These are phyloP conservation scores for Pseudogymnoascus sp. DNA, from an alignment of 2,329 filamentous ascomycete genomes.

Conservation along the genomic window DNA sequence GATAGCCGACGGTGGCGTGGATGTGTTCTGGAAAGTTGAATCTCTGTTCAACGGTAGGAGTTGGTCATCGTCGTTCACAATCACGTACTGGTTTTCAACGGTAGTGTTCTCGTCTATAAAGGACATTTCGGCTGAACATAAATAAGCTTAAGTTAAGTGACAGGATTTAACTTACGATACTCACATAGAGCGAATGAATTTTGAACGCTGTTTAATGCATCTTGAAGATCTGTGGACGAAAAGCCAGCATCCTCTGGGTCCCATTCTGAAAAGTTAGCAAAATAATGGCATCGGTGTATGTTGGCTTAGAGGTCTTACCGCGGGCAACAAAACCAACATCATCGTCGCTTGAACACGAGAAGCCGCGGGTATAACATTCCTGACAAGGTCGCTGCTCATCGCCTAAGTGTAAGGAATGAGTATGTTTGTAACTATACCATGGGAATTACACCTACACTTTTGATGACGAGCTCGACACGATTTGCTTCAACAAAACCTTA, in stretches of 20 bases:
- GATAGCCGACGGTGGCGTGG: not conserved
- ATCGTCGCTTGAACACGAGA: slow-evolving; percentile 5
- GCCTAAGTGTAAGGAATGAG: not conserved
- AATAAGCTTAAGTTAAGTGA: not conserved
- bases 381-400: slow-evolving; percentile 9
- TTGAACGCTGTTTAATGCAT: not conserved
- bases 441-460: slow-evolving; percentile 3
- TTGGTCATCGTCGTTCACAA: not conserved
- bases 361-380: slow-evolving; percentile 4
- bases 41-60: not conserved
- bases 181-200: too few relatives aligned
- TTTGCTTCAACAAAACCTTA: not conserved
- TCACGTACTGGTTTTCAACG: slow-evolving; percentile 9
- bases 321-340: slow-evolving; percentile 2
- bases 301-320: not conserved
- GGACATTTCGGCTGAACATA: not conserved
- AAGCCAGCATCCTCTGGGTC: slow-evolving; percentile 9
- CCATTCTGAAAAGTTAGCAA: not conserved
- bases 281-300: not conserved
- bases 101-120: slow-evolving; percentile 7
- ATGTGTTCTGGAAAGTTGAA: too few relatives aligned
- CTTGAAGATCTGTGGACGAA: not conserved
- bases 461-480: slow-evolving; percentile 10
- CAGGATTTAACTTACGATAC: too few relatives aligned
- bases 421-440: not conserved